A percentile compares a stretch with the other conserved stretches of the same genome.
These are phyloP conservation scores for Heliamphora pulchella DNA, from an alignment of 179 eudicot species.

Conservation along the genomic window DNA sequence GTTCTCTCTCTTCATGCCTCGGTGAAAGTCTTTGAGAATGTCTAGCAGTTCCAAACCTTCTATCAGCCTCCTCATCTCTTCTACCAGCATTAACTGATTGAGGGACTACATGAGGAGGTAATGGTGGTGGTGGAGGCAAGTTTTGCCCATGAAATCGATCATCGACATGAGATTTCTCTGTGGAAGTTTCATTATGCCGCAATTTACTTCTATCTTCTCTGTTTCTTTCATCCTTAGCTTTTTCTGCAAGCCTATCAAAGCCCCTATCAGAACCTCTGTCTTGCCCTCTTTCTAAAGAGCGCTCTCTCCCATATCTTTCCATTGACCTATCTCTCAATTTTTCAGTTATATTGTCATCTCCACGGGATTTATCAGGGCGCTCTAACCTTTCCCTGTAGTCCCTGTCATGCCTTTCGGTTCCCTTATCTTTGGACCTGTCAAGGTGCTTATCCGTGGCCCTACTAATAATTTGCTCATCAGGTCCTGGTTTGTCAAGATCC, in stretches of 20 bases:
- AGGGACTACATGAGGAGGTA: constrained; percentile 86
- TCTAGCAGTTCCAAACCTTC: constrained; percentile 63
- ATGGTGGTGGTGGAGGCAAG: constrained; percentile 98
- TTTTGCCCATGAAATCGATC: constrained; percentile 77
- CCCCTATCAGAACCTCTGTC: constrained; percentile 65
- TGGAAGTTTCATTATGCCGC: constrained; percentile 53
- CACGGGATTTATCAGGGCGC: constrained; percentile 64
- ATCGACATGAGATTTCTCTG: constrained; percentile 62
- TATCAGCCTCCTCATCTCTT: constrained; percentile 85
- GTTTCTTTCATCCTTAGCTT: constrained; percentile 66
- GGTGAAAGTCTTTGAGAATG: constrained; percentile 93
- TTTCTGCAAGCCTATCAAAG: constrained; percentile 52
- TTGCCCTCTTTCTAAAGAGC: constrained; percentile 63
- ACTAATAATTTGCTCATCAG: constrained; percentile 42
- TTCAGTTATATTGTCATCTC: constrained; percentile 57
- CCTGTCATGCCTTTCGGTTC: constrained; percentile 68
- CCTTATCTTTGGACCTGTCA: constrained; percentile 66
- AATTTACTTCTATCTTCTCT: constrained; percentile 77
- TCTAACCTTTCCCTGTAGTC: constrained; percentile 76
- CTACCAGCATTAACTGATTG: constrained; percentile 68
- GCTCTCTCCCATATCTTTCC: constrained; percentile 84
- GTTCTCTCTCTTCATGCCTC: constrained; percentile 88
- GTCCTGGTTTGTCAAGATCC: constrained; percentile 48
- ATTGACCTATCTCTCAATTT: constrained; percentile 72
- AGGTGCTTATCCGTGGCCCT: constrained; percentile 46